These are phyloP conservation scores for Epichloe sibirici DNA, from an alignment of 2,329 filamentous ascomycete genomes.

Conservation along the genomic window DNA sequence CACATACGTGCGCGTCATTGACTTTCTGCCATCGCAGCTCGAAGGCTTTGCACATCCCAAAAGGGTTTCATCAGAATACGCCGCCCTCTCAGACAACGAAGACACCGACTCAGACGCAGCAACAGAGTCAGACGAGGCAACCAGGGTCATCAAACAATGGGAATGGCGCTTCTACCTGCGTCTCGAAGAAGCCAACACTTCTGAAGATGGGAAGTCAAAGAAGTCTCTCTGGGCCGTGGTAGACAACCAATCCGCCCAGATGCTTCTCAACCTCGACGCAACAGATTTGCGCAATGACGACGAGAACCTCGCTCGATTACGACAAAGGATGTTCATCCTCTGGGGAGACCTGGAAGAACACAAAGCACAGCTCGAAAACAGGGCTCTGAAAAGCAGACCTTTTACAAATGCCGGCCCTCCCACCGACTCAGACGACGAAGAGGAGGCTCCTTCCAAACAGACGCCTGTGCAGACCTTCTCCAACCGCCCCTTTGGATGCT, in stretches of 20 bases:
- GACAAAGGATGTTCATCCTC: slow-evolving; percentile 60
- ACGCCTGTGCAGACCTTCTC: slow-evolving; percentile 17
- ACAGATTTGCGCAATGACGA: slow-evolving; percentile 42
- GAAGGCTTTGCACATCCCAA: slow-evolving; percentile 54
- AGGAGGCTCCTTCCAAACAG: background rate
- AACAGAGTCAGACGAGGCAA: slow-evolving; percentile 14
- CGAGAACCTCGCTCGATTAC: slow-evolving; percentile 37
- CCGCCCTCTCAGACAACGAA: slow-evolving; percentile 34
- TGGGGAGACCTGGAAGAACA: slow-evolving; percentile 80
- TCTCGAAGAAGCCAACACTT: slow-evolving; percentile 48
- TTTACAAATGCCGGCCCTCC: background rate
- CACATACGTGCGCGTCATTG: slow-evolving; percentile 61
- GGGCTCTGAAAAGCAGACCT: slow-evolving; percentile 1
- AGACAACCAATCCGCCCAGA: slow-evolving; percentile 40
- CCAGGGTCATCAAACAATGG: slow-evolving; percentile 35
- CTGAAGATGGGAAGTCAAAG: slow-evolving; percentile 18
- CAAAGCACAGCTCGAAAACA: slow-evolving; percentile 26
- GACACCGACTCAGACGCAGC: slow-evolving; percentile 12
- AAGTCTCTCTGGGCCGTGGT: slow-evolving; percentile 56
- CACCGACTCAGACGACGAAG: slow-evolving; percentile 9
- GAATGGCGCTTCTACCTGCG: slow-evolving; percentile 76
- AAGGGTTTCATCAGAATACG: slow-evolving; percentile 30
- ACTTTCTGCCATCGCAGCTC: slow-evolving; percentile 61
- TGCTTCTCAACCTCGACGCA: slow-evolving; percentile 35
- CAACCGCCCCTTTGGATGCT: slow-evolving; percentile 56